Conservation (phyloP, 805 yeast genomes). For the Yamadazyma philogaea region DNA sequence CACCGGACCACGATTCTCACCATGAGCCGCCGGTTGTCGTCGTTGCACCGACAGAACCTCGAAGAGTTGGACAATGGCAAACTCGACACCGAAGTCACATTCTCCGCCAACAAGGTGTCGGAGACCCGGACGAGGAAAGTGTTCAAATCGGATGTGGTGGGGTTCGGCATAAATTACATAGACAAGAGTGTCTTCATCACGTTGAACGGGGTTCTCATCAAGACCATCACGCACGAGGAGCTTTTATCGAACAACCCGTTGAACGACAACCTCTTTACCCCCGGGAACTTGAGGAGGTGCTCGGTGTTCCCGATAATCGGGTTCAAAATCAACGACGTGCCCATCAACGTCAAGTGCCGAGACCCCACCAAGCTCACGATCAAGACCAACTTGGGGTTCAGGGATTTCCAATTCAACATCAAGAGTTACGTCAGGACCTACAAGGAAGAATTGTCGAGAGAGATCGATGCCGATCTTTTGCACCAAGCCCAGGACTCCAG, state of each 20-base stretch:
- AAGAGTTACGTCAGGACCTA: conserved; percentile 47
- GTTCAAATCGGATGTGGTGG: conserved; percentile 55
- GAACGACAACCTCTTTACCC: conserved; percentile 21
- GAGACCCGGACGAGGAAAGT: conserved; percentile 14
- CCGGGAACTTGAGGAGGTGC: conserved; percentile 23
- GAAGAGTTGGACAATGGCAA: conserved; percentile 32
- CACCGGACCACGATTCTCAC: conserved; percentile 32
- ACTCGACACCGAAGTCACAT: conserved; percentile 35
- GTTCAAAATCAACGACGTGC: conserved; percentile 31
- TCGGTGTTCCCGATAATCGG: conserved; percentile 36
- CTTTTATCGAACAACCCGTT: conserved; percentile 20
- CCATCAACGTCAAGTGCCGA: conserved; percentile 19
- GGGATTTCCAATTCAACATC: conserved; percentile 61
- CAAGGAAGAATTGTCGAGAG: conserved; percentile 32
- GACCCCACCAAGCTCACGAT: conserved; percentile 26
- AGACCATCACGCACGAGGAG: conserved; percentile 23
- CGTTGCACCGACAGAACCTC: conserved; percentile 23
- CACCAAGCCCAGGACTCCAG: conserved; percentile 17
- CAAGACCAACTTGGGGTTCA: conserved; percentile 53
- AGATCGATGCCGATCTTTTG: conserved; percentile 19
- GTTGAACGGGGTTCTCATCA: conserved; percentile 64
- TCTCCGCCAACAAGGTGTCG: conserved; percentile 20
- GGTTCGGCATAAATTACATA: conserved; percentile 77
- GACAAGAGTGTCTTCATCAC: conserved; percentile 69
- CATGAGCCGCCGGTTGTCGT: conserved; percentile 35